Evolutionary conservation across 2,329 filamentous ascomycete species (phyloP), one percentile per base, ranked within the genome.

Genomic region (Xylaria sp.): DNA sequence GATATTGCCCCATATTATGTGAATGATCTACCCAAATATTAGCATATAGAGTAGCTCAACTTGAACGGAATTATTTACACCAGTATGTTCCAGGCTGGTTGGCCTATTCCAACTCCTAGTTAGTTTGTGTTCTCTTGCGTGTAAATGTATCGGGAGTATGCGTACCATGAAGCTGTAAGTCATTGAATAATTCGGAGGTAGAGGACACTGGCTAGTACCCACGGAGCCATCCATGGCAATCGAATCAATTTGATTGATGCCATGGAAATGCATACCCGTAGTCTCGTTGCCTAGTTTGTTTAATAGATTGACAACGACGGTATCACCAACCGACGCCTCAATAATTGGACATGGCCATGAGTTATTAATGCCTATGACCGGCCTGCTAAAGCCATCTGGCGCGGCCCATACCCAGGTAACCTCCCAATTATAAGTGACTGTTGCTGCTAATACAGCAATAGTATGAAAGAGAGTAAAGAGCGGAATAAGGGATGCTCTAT

Each of bases 331-430:
- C 60, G 81, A 82, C 7, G 85, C 87, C 61, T 84, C 81, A 50
- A 90, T 86, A 13, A 81, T 75, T 0, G 90, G 90, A 29, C 88
- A 83, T 2, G 90, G 89, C 87, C 89, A 90, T 75, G 86, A 76
- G 13, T 83, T 83, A 73, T 92, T 92, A 74, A 92, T 87, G 11
- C 87, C 88, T 73, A 92, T 88, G 1, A 86, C 83, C 33, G 86
- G 83, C 50, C 90, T 83, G 9, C 81, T 77, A 33, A 82, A 81
- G 2, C 87, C 87, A 79, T 91, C 89, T 0, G 89, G 89, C 59
- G 86, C 85, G 9, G 85, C 84, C 61, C 78, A 83, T 15, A 89
- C 85, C 87, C 89, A 90, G 39, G 85, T 85, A 49, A 89, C 80
- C 53, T 88, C 85, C 81, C 87, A 90, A 73, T 88, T 78, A 70